Evolutionary conservation across 345 rosid species (phyloP).

Genomic region (Rhodamnia rubescens): DNA sequence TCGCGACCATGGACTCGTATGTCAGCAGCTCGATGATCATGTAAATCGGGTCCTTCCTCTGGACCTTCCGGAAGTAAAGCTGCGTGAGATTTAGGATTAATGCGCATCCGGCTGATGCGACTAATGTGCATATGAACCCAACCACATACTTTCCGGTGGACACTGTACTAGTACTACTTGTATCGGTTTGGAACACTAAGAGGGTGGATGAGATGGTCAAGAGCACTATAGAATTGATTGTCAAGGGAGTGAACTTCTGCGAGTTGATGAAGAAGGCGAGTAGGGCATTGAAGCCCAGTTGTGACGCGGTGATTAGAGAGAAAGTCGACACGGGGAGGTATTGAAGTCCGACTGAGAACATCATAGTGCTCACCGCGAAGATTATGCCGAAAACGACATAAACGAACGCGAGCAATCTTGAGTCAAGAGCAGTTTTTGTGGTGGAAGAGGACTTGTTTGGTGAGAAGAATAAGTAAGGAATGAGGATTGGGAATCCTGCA

Average conservation of each 20-base stretch:
- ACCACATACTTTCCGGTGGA: constrained; percentile 9
- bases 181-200: constrained; percentile 16
- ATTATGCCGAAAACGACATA: constrained; percentile 27
- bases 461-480: constrained; percentile 29
- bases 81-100: constrained; percentile 27
- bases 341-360: constrained; percentile 37
- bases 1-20: constrained; percentile 25
- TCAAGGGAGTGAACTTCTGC: constrained; percentile 32
- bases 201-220: constrained; percentile 41
- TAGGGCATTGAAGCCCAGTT: constrained; percentile 41
- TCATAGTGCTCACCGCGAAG: constrained; percentile 10
- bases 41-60: constrained; percentile 19
- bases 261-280: constrained; percentile 41
- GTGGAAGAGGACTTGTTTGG: not conserved
- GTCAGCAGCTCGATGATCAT: constrained; percentile 30
- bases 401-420: not conserved
- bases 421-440: not conserved
- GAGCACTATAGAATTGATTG: constrained; percentile 28
- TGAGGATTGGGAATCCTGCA: constrained; percentile 38
- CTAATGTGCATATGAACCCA: constrained; percentile 39
- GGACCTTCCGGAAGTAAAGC: constrained; percentile 24
- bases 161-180: not conserved
- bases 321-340: constrained; percentile 45
- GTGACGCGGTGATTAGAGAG: constrained; percentile 30
- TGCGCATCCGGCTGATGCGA: constrained; percentile 33